Evolutionary conservation across 768 basidiomycete genomes (phyloP), one percentile per base, ranked within the genome.

Genomic region (Lactarius akahatsu): DNA sequence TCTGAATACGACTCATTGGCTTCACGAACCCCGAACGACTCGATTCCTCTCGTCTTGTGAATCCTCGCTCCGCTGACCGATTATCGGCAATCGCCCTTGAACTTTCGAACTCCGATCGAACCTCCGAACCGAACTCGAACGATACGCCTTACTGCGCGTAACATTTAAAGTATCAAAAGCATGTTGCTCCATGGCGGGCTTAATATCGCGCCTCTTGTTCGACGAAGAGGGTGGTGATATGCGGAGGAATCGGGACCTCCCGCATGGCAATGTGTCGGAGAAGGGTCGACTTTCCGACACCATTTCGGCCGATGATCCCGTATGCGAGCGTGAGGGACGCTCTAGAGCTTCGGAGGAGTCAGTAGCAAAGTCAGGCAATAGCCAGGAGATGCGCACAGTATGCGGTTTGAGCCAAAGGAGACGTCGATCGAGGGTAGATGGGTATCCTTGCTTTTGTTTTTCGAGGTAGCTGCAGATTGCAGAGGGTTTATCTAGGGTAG

Each of bases 381-480:
- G 41, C 28, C 52, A 63, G 43, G 57, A 57, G 40, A 71, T 78
- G 71, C 81, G 38, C 73, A 92, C 89, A 99, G 78, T 57, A 99
- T 98, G 72, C 93, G 90, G 74, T 97, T 93, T 8, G 94, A 97
- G 32, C 85, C 95, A 76, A 98, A 98, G 73, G 86, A 94, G 76
- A 98, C 96, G 73, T 99, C 97, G 79, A 99, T 97, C 41, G 89
- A 89, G 30, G 90, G 90, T 5, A 99, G 81, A 73, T 97, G 94
- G 59, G 98, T 91, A 76, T 99, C 97, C 76, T 98, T 98, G 80
- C 89, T 94, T 82, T 98, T 99, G 76, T 94, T 94, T 78, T 95
- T 96, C 16, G 90, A 79, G 4, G 87, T 11, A 38, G 36, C 80
- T 23, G 85, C 85, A 0, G 90, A 87, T 76, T 96, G 93, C 66